Evolutionary conservation across 2,329 filamentous ascomycete species (phyloP), one percentile per base, ranked within the genome.

Genomic region (Fusarium tupiense): DNA sequence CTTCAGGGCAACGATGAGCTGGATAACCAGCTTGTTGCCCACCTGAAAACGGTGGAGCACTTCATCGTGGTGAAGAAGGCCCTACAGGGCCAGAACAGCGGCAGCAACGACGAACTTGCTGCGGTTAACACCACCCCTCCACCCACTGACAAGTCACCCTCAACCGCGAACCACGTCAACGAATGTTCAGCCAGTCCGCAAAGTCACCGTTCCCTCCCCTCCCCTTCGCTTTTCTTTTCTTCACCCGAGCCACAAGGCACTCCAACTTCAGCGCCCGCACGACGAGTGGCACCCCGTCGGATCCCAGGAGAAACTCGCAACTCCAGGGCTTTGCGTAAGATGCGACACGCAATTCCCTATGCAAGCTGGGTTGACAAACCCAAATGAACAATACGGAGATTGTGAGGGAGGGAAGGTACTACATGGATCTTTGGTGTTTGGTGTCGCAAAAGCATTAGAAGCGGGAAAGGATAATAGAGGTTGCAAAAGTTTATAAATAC

Each of bases 401-500:
- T 17, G 8, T 37, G 9, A 37, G 17, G 17, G 17, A 10, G 35
- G 35, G 4, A 8, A 22, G 2, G 14, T 2, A 17, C 22, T 8
- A 20, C 2, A 40, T 7, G 2, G 1, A 6, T 4, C 2, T 19
- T 14, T 29, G 14, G 7, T 22, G 2, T 6, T 14, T 29, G 20
- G 10, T 3, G 9, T 6, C 3, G 4, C 6, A 24, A 8, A 26
- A 38, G n/a, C 2, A 16, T 56, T 40, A 22, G 2, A 40, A 29
- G 8, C 14, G 16, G 16, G 24, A 10, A 11, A 8, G 8, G 10
- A 17, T 2, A 10, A 19, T 19, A n/a, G 14, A 29, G 16, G 8
- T 31, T 56, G 4, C 3, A 29, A 9, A 6, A 8, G 5, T 38
- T 40, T 9, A 13, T 1, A 29, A 6, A 41, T 56, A 41, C 35